These are phyloP conservation scores for Fusarium equiseti DNA, from an alignment of 2,329 filamentous ascomycete genomes.

Conservation along the genomic window DNA sequence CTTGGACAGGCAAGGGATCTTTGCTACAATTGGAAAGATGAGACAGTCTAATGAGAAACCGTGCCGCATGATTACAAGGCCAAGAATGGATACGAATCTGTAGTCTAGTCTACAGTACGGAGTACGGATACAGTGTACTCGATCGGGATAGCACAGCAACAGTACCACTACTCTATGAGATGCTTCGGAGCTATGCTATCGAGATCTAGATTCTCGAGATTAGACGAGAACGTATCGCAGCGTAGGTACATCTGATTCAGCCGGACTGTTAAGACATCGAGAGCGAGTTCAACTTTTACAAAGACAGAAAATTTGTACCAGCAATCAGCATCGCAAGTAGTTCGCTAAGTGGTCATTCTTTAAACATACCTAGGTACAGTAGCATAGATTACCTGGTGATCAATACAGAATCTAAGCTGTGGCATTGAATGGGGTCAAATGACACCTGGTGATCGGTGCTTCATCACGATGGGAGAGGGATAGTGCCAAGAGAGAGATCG, in stretches of 20 bases:
- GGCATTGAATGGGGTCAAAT: not conserved
- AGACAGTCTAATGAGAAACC: slow-evolving; percentile 12
- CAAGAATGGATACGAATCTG: not conserved
- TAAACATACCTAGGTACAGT: not conserved
- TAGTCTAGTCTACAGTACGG: not conserved
- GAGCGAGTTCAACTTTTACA: not conserved
- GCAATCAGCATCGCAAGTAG: not conserved
- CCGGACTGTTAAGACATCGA: not conserved
- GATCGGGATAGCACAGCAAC: not conserved
- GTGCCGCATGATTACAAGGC: slow-evolving; percentile 10
- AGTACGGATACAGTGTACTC: not conserved
- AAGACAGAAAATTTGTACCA: not conserved
- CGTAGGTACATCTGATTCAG: slow-evolving; percentile 1
- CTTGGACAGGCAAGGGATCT: slow-evolving; percentile 1
- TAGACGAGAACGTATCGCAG: slow-evolving; percentile 19
- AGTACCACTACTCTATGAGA: slow-evolving; percentile 1
- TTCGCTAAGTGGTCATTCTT: not conserved
- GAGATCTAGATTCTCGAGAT: slow-evolving; percentile 38
- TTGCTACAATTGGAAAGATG: slow-evolving; percentile 4
- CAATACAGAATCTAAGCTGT: not conserved
- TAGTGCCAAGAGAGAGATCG: not conserved
- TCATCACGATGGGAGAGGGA: not conserved
- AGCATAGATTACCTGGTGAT: not conserved
- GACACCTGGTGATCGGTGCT: not conserved
- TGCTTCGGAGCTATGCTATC: slow-evolving; percentile 18